A percentile compares a stretch with the other conserved stretches of the same genome.
These are phyloP conservation scores for Rosa multiflora DNA, from an alignment of 306 rosid genomes.

Conservation along the genomic window DNA sequence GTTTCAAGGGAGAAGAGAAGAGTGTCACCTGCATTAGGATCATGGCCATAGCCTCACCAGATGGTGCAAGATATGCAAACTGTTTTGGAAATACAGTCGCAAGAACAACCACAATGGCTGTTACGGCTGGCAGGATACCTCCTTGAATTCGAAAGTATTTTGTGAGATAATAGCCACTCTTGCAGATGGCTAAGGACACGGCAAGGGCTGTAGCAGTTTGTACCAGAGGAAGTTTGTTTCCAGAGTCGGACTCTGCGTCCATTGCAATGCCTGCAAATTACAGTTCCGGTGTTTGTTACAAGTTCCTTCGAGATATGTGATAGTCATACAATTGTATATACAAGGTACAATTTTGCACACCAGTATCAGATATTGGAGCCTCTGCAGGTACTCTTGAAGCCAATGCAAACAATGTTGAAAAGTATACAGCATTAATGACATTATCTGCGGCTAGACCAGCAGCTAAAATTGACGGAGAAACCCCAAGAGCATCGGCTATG, in stretches of 20 bases:
- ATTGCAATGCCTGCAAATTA: conserved; percentile 23
- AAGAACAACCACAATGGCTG: conserved; percentile 41
- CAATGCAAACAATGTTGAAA: conserved; percentile 60
- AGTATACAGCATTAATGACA: conserved; percentile 73
- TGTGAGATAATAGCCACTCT: conserved; percentile 38
- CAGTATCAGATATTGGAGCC: conserved; percentile 36
- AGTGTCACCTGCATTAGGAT: conserved; percentile 43
- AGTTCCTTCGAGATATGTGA: neutral
- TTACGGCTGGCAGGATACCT: conserved; percentile 48
- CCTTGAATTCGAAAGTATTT: conserved; percentile 45
- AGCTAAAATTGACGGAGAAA: conserved; percentile 56
- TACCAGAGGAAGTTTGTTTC: conserved; percentile 27
- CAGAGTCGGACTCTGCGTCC: conserved; percentile 25
- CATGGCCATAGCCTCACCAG: conserved; percentile 53
- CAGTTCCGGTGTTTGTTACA: conserved; percentile 16
- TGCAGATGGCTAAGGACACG: conserved; percentile 47
- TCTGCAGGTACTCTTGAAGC: conserved; percentile 73
- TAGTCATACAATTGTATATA: neutral
- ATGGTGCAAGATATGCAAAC: conserved; percentile 45
- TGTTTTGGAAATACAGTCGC: conserved; percentile 43
- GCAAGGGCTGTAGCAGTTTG: conserved; percentile 42
- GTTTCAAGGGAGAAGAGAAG: neutral
- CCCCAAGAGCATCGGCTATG: conserved; percentile 57
- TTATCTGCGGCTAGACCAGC: conserved; percentile 86
- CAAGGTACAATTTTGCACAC: conserved; percentile 26